Evolutionary conservation across 768 basidiomycete species (phyloP).

Genomic region (Panellus pusillus): DNA sequence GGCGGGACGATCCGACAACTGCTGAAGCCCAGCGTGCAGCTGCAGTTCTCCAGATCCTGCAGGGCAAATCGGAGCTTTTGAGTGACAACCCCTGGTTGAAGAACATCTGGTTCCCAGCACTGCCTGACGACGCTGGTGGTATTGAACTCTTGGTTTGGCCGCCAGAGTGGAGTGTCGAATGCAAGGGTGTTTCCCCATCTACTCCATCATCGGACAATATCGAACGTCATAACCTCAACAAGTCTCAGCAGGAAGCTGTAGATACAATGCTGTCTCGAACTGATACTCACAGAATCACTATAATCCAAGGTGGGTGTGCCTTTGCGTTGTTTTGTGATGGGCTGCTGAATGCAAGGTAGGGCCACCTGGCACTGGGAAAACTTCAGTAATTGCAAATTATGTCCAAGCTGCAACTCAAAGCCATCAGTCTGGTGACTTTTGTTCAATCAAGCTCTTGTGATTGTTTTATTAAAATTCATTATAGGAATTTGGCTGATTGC

Average conservation of each 20-base stretch:
- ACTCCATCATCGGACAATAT: conserved; percentile 8
- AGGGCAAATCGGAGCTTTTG: conserved; percentile 36
- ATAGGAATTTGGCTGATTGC: conserved; percentile 77
- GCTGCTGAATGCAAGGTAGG: conserved; percentile 20
- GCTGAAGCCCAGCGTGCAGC: conserved; percentile 53
- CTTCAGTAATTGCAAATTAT: conserved; percentile 68
- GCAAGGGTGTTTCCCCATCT: neutral
- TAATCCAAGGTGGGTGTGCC: conserved; percentile 41
- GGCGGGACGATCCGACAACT: conserved; percentile 54
- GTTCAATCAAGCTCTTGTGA: neutral
- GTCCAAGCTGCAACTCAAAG: conserved; percentile 46
- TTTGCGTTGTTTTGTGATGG: neutral
- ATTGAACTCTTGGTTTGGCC: conserved; percentile 40
- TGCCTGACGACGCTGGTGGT: conserved; percentile 16
- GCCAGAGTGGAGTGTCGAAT: conserved; percentile 31
- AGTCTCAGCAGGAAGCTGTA: conserved; percentile 48
- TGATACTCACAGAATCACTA: conserved; percentile 37
- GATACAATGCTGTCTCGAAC: conserved; percentile 45
- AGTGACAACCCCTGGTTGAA: conserved; percentile 47
- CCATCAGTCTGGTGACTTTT: conserved; percentile 23
- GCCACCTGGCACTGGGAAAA: conserved; percentile 74
- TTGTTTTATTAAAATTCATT: neutral
- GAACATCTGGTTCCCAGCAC: conserved; percentile 45
- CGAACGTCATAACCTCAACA: conserved; percentile 34
- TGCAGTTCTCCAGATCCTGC: conserved; percentile 43